Evolutionary conservation across 2,329 filamentous ascomycete species (phyloP).

Genomic region (Chaetothyriales sp.): DNA sequence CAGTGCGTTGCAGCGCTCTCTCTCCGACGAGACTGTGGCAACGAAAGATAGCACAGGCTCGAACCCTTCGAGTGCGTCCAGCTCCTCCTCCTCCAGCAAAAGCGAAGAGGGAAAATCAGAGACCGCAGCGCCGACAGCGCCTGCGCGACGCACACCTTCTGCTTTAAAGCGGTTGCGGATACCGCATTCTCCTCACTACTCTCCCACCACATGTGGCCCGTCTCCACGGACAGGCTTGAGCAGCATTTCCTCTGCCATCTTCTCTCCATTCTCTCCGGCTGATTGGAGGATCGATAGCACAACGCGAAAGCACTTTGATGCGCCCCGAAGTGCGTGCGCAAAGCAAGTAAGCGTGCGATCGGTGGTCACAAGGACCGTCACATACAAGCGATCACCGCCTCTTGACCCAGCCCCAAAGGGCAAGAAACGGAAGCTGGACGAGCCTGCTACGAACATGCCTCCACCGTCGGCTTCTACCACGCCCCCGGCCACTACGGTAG

Average conservation of each 20-base stretch:
- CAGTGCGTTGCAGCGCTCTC: conserved; percentile 30
- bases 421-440: conserved; percentile 61
- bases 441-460: conserved; percentile 9
- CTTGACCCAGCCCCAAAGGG: conserved; percentile 84
- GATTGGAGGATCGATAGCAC: conserved; percentile 59
- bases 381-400: conserved; percentile 56
- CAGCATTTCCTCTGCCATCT: conserved; percentile 24
- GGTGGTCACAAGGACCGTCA: conserved; percentile 86
- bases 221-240: conserved; percentile 51
- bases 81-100: conserved; percentile 32
- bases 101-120: conserved; percentile 38
- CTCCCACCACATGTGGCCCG: conserved; percentile 39
- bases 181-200: conserved; percentile 58
- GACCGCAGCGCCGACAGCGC: conserved; percentile 41
- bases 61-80: conserved; percentile 26
- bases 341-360: conserved; percentile 60
- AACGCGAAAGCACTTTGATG: conserved; percentile 45
- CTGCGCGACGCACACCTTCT: conserved; percentile 43
- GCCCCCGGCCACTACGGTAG: background rate
- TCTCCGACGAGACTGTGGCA: conserved; percentile 28
- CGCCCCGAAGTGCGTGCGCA: conserved; percentile 45
- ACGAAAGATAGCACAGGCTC: conserved; percentile 23
- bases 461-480: conserved; percentile 6
- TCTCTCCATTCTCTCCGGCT: conserved; percentile 68
- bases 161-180: conserved; percentile 52